Percentiles rank a stretch among this genome's conserved stretches.
These are phyloP conservation scores for Hyphochytrium catenoides DNA, from an alignment of 352 stramenopile species.

Conservation along the genomic window DNA sequence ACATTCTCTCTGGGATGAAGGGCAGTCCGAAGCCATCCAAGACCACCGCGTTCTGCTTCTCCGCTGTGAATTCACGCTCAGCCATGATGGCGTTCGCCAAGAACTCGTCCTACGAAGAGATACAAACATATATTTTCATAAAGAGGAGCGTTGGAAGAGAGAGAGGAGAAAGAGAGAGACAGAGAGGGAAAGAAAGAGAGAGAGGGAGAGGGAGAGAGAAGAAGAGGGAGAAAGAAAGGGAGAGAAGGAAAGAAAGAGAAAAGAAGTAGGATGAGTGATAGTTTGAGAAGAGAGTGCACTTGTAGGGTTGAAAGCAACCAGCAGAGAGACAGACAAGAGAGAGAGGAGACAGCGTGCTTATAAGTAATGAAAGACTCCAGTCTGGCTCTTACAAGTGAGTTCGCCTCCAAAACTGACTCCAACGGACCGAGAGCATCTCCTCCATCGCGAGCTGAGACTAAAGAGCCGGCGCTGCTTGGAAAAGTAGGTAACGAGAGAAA, in stretches of 20 bases:
- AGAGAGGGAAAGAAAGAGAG: no score
- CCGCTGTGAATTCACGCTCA: conserved; percentile 69
- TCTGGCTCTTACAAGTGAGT: conserved; percentile 23
- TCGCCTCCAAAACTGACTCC: conserved; percentile 55
- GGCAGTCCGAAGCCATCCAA: conserved; percentile 19
- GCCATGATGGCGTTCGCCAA: conserved; percentile 67
- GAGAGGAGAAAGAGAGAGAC: no score
- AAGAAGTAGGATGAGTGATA: no score
- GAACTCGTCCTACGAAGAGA: conserved; percentile 52
- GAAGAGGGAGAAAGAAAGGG: no score
- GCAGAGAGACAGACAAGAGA: no score
- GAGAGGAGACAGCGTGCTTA: no score
- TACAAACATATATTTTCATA: neutral
- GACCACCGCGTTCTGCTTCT: conserved; percentile 61
- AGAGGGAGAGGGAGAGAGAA: no score
- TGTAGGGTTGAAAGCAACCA: neutral
- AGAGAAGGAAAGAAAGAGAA: no score
- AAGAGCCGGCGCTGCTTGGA: conserved; percentile 50
- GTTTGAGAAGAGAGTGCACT: conserved; percentile 4
- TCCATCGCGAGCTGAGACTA: conserved; percentile 49
- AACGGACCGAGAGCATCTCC: conserved; percentile 47
- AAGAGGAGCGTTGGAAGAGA: neutral
- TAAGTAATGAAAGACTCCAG: conserved; percentile 3
- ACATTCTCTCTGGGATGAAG: neutral
- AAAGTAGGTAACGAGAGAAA: no score